Percentiles rank a stretch among this genome's conserved stretches.
phyloP scores from a whole-genome alignment of 1,284 basidiomycete species.

The Apiotrichum domesticum region DNA sequence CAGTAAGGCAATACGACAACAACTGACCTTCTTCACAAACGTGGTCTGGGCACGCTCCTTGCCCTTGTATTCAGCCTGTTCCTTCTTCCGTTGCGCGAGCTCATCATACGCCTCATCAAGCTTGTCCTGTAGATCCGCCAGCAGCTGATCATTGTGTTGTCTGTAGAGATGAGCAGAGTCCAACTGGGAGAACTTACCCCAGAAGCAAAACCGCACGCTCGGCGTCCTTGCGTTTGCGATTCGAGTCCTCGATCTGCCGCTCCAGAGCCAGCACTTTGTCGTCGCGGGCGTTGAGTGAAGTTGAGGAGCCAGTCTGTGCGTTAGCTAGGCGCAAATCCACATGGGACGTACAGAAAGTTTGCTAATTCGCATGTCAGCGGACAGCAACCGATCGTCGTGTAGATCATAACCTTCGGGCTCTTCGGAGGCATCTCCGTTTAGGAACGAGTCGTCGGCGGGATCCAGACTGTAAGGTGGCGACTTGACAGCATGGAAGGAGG shows the following conservation, averaged over 20 bases:
- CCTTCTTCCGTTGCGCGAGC: conserved; percentile 65
- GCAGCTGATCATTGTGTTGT: conserved; percentile 64
- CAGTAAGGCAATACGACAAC: neutral
- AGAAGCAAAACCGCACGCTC: conserved; percentile 58
- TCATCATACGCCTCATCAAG: conserved; percentile 69
- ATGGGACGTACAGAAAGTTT: conserved; percentile 22
- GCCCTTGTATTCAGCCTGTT: conserved; percentile 77
- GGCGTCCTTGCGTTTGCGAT: conserved; percentile 63
- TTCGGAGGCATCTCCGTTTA: conserved; percentile 2
- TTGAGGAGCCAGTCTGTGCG: conserved; percentile 31
- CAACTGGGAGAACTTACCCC: conserved; percentile 21
- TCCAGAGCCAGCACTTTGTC: conserved; percentile 65
- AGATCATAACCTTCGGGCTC: conserved; percentile 1
- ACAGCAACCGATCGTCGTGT: conserved; percentile 12
- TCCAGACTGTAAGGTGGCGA: neutral
- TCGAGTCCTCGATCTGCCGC: conserved; percentile 63
- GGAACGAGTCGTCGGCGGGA: neutral
- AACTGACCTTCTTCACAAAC: conserved; percentile 27
- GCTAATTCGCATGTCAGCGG: conserved; percentile 16
- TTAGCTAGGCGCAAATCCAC: conserved; percentile 2
- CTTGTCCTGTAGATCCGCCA: conserved; percentile 65
- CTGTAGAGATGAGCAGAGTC: conserved; percentile 7
- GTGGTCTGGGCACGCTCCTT: conserved; percentile 57
- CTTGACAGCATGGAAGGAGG: conserved; percentile 25
- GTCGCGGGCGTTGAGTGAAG: conserved; percentile 37